A percentile compares a stretch with the other conserved stretches of the same genome.
phyloP scores from a whole-genome alignment of 306 rosid species.

The Ceratonia siliqua region DNA sequence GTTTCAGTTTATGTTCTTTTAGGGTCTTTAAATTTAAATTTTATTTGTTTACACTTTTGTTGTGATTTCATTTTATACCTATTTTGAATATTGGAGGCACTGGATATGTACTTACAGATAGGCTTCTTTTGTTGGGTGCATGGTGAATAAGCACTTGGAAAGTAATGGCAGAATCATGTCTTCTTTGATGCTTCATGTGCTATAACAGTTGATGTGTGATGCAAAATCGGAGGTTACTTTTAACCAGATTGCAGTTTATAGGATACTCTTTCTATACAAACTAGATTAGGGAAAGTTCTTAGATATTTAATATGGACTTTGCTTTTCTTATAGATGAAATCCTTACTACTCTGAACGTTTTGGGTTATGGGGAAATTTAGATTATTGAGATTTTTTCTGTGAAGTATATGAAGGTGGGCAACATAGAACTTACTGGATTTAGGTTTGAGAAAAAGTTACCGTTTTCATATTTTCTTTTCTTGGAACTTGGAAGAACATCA shows the following conservation, averaged over 20 bases:
- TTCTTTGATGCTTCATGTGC: neutral
- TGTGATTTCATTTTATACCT: neutral
- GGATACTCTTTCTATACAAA: neutral
- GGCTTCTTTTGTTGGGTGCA: neutral
- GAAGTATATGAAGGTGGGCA: neutral
- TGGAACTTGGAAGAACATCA: too few relatives aligned
- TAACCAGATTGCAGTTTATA: neutral
- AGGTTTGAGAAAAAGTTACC: too few relatives aligned
- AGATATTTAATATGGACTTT: neutral
- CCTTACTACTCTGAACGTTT: neutral
- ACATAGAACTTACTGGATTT: neutral
- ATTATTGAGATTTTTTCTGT: neutral
- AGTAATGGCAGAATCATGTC: neutral
- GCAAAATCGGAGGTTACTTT: slow-evolving; percentile 9
- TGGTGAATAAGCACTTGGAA: neutral
- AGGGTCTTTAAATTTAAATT: slow-evolving; percentile 43
- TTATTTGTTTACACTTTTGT: too few relatives aligned
- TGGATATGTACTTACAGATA: neutral
- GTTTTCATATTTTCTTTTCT: too few relatives aligned
- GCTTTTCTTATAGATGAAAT: slow-evolving; percentile 1
- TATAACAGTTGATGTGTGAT: neutral
- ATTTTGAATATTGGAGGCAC: neutral
- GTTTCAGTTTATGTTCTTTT: slow-evolving; percentile 2
- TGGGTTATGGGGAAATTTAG: neutral
- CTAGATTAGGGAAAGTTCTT: neutral